Evolutionary conservation across 306 rosid species (phyloP).

Genomic region (Begonia masoniana): DNA sequence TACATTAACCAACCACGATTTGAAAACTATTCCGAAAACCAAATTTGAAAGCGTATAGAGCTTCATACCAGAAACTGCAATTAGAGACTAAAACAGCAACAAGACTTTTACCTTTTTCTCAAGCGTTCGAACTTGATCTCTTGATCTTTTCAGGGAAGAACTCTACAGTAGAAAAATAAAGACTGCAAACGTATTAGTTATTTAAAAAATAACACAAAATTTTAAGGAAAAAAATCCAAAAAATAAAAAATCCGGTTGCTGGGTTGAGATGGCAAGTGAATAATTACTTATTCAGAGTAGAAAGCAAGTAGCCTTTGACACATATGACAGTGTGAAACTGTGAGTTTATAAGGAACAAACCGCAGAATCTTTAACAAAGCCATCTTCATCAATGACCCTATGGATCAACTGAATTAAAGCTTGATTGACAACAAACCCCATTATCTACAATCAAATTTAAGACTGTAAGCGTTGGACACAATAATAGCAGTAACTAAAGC

Average conservation of each 20-base stretch:
- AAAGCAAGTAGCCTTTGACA: too few relatives aligned
- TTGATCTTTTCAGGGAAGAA: slow-evolving; percentile 46
- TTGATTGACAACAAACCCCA: slow-evolving; percentile 47
- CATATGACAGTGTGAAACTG: slow-evolving; percentile 2
- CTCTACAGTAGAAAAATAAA: slow-evolving; percentile 26
- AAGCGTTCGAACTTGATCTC: slow-evolving; percentile 52
- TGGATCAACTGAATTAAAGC: slow-evolving; percentile 60
- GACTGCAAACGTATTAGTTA: too few relatives aligned
- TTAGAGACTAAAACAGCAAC: slow-evolving; percentile 1
- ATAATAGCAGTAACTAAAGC: slow-evolving; percentile 1
- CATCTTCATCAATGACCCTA: slow-evolving; percentile 73
- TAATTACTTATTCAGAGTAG: too few relatives aligned
- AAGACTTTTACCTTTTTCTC: slow-evolving; percentile 53
- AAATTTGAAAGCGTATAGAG: too few relatives aligned
- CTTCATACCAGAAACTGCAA: neutral
- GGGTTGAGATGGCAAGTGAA: too few relatives aligned
- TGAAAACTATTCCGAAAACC: too few relatives aligned
- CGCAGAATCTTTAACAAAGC: slow-evolving; percentile 83
- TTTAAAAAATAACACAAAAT: neutral
- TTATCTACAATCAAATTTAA: slow-evolving; percentile 43
- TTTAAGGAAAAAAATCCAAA: slow-evolving; percentile 1
- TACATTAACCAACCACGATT: too few relatives aligned
- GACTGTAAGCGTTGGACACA: neutral
- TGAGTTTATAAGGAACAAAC: slow-evolving; percentile 36
- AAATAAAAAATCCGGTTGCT: neutral